phyloP scores from a whole-genome alignment of 495 filamentous ascomycete species.

The Hypoxylon fuscum region DNA sequence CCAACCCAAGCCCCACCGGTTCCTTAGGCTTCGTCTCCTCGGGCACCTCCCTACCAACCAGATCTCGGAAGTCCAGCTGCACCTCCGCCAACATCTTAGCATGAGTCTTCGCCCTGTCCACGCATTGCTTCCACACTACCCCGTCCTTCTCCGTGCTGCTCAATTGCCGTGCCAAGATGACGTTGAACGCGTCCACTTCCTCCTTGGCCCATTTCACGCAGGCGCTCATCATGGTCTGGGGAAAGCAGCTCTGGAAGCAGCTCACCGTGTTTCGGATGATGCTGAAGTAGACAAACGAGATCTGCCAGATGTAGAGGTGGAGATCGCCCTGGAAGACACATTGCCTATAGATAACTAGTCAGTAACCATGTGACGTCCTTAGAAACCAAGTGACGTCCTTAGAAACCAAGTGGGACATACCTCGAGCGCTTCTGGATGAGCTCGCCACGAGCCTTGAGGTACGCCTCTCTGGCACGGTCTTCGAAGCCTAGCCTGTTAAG shows the following conservation, averaged over 20 bases:
- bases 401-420: conserved; percentile 56
- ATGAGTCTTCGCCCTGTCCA: conserved; percentile 82
- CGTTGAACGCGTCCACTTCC: conserved; percentile 89
- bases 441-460: conserved; percentile 78
- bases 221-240: conserved; percentile 83
- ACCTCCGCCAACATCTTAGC: conserved; percentile 82
- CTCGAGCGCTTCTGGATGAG: conserved; percentile 82
- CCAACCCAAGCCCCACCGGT: conserved; percentile 55
- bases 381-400: too few species aligned
- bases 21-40: conserved; percentile 30
- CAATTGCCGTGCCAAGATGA: conserved; percentile 79
- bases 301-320: conserved; percentile 88
- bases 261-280: conserved; percentile 89
- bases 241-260: conserved; percentile 90
- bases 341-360: too few species aligned
- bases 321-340: conserved; percentile 94
- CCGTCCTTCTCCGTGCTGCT: conserved; percentile 77
- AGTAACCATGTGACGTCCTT: too few species aligned
- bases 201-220: conserved; percentile 97
- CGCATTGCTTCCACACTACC: conserved; percentile 80
- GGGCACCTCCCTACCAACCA: conserved; percentile 61
- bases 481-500: conserved; percentile 87
- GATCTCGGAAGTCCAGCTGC: conserved; percentile 85
- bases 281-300: conserved; percentile 96
- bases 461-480: conserved; percentile 85